Evolutionary conservation across 768 basidiomycete species (phyloP).

Genomic region (Tephrocybe rancida): DNA sequence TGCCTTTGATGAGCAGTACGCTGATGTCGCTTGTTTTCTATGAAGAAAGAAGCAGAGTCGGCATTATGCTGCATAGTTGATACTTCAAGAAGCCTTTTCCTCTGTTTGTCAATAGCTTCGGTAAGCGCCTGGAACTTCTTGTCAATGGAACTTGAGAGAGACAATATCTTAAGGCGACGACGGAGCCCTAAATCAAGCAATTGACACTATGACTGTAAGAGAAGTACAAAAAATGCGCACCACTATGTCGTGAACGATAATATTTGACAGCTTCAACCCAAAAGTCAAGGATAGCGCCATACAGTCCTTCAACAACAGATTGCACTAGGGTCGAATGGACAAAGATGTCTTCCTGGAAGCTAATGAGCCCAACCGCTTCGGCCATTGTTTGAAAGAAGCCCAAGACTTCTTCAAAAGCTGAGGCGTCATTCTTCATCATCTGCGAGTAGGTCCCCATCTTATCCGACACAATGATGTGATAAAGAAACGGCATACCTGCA

Average conservation of each 20-base stretch:
- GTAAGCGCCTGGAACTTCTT: not conserved
- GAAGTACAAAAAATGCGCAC: not conserved
- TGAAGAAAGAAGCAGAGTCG: not conserved
- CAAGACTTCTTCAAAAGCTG: constrained; percentile 3
- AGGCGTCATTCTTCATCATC: constrained; percentile 2
- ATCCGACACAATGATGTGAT: no score
- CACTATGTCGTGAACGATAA: constrained; percentile 3
- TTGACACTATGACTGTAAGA: not conserved
- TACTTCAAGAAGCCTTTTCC: not conserved
- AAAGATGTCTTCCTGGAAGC: constrained; percentile 6
- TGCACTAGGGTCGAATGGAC: not conserved
- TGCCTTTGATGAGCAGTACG: not conserved
- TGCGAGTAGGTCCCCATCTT: not conserved
- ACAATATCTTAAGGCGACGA: not conserved
- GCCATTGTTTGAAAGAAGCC: constrained; percentile 8
- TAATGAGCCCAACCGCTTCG: not conserved
- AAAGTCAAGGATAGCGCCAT: constrained; percentile 8
- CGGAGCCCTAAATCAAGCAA: not conserved
- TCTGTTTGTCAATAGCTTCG: not conserved
- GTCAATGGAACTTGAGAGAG: not conserved
- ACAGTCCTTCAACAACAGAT: constrained; percentile 7
- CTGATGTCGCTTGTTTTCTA: not conserved
- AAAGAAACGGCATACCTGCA: constrained; percentile 4
- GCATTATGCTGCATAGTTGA: constrained; percentile 1
- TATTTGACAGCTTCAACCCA: constrained; percentile 12